Evolutionary conservation across 179 eudicot species (phyloP), one percentile per base, ranked within the genome.

Genomic region (Camellia oleifera): DNA sequence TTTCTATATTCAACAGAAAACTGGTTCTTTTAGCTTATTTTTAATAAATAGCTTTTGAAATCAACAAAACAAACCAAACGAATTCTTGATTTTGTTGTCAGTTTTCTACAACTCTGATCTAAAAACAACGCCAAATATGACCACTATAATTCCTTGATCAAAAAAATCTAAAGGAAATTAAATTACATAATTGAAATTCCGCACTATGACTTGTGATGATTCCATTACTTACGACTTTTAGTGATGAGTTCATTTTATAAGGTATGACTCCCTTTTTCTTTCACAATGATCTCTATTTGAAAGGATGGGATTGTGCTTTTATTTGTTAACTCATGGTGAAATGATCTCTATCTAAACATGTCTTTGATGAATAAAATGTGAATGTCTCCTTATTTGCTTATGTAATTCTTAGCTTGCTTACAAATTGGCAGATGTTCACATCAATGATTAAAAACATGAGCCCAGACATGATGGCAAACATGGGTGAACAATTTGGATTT

Each of bases 401-500:
- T 70, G 26, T 48, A 5, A 15, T 15, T 70, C 45, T 79, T 70
- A 62, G 14, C 20, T 40, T 32, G 46, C 60, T 67, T 60, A 50
- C 67, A 61, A 15, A 78, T 64, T 83, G 77, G 80, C 88, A 95
- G 98, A 95, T 95, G 97, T 88, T 92, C 80, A 77, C 98, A 17
- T 89, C 97, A 18, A 93, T 95, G 98, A 79, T 95, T 79, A 92
- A 93, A 86, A 95, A 90, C 83, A 93, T 95, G 93, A 95, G 84
- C 91, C 98, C 98, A 32, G 98, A 95, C 63, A 92, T 93, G 97
- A 92, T 95, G 98, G 91, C 98, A 70, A 92, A 84, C 89, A 93
- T 93, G 98, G 84, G 98, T 60, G 94, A 92, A 85, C 98, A 92
- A 86, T 95, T 95, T 89, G 98, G 98, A 65, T 79, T 90, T 73